Evolutionary conservation across 768 basidiomycete genomes (phyloP), one percentile per base, ranked within the genome.

Genomic region (Boletus barrowsii): DNA sequence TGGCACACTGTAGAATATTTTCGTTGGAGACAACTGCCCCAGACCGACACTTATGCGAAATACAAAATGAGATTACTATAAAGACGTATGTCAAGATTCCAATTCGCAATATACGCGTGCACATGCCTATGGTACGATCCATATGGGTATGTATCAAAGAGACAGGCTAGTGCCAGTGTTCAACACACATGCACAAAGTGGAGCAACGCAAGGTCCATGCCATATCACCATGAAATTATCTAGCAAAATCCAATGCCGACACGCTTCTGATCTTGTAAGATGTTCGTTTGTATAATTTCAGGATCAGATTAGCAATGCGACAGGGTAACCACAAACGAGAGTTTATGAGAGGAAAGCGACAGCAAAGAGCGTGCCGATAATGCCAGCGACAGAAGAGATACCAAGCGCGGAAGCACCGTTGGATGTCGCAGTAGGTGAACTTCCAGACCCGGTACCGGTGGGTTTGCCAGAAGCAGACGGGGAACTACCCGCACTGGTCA

Each of bases 341-440:
- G 22, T 59, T 68, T 64, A 76, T 29, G 75, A 67, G 36, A 76
- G 69, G 73, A 75, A 75, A 9, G 62, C 60, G 24, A 74, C 55
- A 4, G 76, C 73, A 36, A 72, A 66, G 45, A 71, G 58, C 11
- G 72, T 68, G 57, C 75, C 73, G 1, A 68, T 60, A 24, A 76
- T 37, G 30, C 67, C 68, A 10, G 71, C 69, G 22, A 70, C 43
- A 15, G 66, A 61, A 0, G 75, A 76, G 22, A 72, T 44, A 26
- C 62, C 62, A 40, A 74, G 52, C 0, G 69, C 52, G 3, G 62
- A 26, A 30, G 72, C 65, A 35, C 64, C 49, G 20, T 54, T 62
- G 5, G 56, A n/a, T 2, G 69, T 66, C 3, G 63, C 14, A 11
- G 60, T 1, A 1, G 67, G 13, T 11, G 58, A 53, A 42, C 60